phyloP scores from a whole-genome alignment of 2,329 filamentous ascomycete species.

The Colletotrichum plurivorum region DNA sequence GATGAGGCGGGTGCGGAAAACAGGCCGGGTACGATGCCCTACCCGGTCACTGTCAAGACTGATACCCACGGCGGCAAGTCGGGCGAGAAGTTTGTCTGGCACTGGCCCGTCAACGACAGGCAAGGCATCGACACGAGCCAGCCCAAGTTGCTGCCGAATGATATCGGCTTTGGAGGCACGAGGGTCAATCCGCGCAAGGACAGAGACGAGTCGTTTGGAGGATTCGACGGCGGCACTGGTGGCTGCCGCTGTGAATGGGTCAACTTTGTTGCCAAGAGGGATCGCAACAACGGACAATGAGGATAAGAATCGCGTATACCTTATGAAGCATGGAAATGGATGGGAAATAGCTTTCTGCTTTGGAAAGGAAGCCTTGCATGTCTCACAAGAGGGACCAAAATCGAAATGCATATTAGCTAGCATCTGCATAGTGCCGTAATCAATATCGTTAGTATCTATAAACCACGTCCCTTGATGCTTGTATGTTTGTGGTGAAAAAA shows the following conservation, averaged over 20 bases:
- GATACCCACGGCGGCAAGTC: conserved; percentile 74
- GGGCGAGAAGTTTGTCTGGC: conserved; percentile 67
- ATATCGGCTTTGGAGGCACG: conserved; percentile 65
- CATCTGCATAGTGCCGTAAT: conserved; percentile 25
- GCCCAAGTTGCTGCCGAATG: conserved; percentile 62
- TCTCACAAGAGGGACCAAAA: neutral
- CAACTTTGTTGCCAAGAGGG: conserved; percentile 60
- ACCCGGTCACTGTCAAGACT: conserved; percentile 72
- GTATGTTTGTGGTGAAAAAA: too few relatives aligned
- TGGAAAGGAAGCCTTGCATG: conserved; percentile 1
- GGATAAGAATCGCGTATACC: neutral
- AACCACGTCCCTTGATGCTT: too few relatives aligned
- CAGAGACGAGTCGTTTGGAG: conserved; percentile 65
- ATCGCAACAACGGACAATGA: conserved; percentile 7
- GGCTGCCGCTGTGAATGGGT: conserved; percentile 75
- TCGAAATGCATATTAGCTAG: conserved; percentile 23
- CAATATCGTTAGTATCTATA: neutral
- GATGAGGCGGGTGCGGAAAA: conserved; percentile 45
- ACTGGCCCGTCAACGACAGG: conserved; percentile 63
- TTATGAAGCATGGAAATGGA: neutral
- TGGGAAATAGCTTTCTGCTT: conserved; percentile 15
- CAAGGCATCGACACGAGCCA: conserved; percentile 60
- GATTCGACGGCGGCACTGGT: conserved; percentile 74
- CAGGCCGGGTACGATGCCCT: conserved; percentile 73
- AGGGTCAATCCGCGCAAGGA: conserved; percentile 66